Evolutionary conservation across 2,329 filamentous ascomycete genomes (phyloP).

Genomic region (Hymenoscyphus scutula): DNA sequence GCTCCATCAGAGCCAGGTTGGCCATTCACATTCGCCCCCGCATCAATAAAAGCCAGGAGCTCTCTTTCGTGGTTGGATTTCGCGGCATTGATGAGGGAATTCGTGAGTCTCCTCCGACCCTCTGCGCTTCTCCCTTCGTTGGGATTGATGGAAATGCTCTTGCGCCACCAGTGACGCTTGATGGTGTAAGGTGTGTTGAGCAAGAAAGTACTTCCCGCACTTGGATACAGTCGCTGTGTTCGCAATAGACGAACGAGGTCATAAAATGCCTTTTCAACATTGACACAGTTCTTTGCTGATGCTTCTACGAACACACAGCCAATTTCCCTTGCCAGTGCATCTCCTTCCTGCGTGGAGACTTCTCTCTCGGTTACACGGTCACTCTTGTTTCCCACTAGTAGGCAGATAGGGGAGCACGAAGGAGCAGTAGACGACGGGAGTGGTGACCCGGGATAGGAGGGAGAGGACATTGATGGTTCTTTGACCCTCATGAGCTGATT

Average conservation of each 20-base stretch:
- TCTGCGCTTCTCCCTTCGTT: conserved; percentile 39
- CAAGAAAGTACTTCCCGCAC: not conserved
- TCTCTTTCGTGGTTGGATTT: conserved; percentile 13
- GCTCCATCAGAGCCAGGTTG: conserved; percentile 13
- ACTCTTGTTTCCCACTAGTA: conserved; percentile 89
- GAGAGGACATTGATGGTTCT: not conserved
- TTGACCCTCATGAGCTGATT: not conserved
- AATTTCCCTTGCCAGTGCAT: conserved; percentile 80
- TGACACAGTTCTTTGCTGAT: conserved; percentile 93
- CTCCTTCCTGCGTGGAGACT: conserved; percentile 90
- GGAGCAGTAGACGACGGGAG: too few species aligned
- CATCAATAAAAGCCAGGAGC: conserved; percentile 7
- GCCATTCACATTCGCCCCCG: conserved; percentile 9
- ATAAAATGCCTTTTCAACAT: conserved; percentile 94
- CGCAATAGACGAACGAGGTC: conserved; percentile 86
- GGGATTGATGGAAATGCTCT: conserved; percentile 2
- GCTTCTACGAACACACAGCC: conserved; percentile 93
- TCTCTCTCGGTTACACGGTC: conserved; percentile 90
- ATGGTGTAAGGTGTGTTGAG: not conserved
- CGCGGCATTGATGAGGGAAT: conserved; percentile 11
- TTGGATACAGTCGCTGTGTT: conserved; percentile 55
- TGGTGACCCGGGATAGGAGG: too few species aligned
- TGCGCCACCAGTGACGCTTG: not conserved
- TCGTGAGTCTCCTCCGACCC: conserved; percentile 8
- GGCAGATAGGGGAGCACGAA: conserved; percentile 65